Percentiles rank a stretch among this genome's conserved stretches.
Evolutionary conservation across 768 basidiomycete species (phyloP).

Genomic region (Kwoniella sp.): DNA sequence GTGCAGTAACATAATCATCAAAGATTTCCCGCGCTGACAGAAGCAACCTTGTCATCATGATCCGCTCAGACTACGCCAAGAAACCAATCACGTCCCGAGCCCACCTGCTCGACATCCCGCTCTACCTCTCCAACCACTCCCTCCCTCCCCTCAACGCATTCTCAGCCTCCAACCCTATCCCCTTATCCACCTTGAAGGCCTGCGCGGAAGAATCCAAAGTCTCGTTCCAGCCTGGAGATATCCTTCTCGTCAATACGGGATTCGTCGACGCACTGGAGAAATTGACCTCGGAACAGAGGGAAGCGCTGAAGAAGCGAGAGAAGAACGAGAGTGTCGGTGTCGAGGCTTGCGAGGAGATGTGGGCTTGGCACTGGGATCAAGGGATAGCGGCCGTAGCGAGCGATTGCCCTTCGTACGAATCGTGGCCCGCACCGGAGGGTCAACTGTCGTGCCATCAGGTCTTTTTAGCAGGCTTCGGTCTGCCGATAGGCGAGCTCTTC

Average conservation of each 20-base stretch:
- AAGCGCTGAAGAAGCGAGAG: slow-evolving; percentile 6
- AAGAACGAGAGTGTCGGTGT: slow-evolving; percentile 24
- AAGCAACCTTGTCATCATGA: too few relatives aligned
- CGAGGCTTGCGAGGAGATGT: slow-evolving; percentile 21
- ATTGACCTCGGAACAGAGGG: not conserved
- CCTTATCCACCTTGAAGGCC: slow-evolving; percentile 18
- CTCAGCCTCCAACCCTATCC: slow-evolving; percentile 18
- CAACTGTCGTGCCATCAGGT: slow-evolving; percentile 15
- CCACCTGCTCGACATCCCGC: slow-evolving; percentile 36
- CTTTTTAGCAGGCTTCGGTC: slow-evolving; percentile 37
- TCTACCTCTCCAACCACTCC: slow-evolving; percentile 23
- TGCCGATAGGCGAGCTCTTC: slow-evolving; percentile 42
- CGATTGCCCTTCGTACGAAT: slow-evolving; percentile 30
- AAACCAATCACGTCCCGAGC: slow-evolving; percentile 28
- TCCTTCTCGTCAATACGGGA: slow-evolving; percentile 34
- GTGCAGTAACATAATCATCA: too few relatives aligned
- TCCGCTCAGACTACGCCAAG: slow-evolving; percentile 14
- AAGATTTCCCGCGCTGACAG: too few relatives aligned
- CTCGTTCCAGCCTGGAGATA: slow-evolving; percentile 24
- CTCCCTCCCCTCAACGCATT: slow-evolving; percentile 25
- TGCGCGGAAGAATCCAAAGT: slow-evolving; percentile 20
- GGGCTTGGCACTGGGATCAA: slow-evolving; percentile 39
- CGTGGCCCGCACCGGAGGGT: slow-evolving; percentile 11
- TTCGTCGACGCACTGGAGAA: slow-evolving; percentile 28
- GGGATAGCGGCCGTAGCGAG: slow-evolving; percentile 35